phyloP scores from a whole-genome alignment of 208 protist species.

The Crithidia expoeki region DNA sequence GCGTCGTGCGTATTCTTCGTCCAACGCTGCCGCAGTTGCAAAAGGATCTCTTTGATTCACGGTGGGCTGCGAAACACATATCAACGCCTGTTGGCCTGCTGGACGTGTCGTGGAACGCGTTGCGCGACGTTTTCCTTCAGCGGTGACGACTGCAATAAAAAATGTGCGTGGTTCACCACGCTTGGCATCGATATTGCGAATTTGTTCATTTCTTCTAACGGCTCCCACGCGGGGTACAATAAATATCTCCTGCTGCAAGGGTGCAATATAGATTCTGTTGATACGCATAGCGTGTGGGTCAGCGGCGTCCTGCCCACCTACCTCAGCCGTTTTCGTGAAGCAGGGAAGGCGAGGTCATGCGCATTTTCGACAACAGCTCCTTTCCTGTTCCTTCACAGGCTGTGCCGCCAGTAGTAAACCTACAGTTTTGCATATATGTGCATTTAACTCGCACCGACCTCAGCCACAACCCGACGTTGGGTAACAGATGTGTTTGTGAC shows the following conservation, averaged over 20 bases:
- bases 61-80: too few species aligned
- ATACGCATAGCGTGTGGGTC: slow-evolving; percentile 16
- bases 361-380: neutral
- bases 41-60: too few species aligned
- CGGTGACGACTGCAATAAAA: neutral
- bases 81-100: slow-evolving; percentile 5
- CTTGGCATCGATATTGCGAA: neutral
- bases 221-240: too few species aligned
- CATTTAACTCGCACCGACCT: slow-evolving; percentile 31
- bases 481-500: slow-evolving; percentile 12
- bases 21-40: neutral
- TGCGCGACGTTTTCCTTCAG: neutral
- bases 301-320: slow-evolving; percentile 8
- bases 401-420: neutral
- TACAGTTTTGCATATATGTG: neutral
- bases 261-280: neutral
- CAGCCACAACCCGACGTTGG: slow-evolving; percentile 24
- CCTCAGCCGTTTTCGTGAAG: slow-evolving; percentile 7
- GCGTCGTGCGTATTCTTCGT: slow-evolving; percentile 1
- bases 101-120: slow-evolving; percentile 27
- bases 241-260: slow-evolving; percentile 12
- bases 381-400: too few species aligned
- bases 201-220: too few species aligned
- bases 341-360: slow-evolving; percentile 9
- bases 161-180: neutral